Conservation (phyloP, 164 flowering plant genomes). For the Vitis labrusca region DNA sequence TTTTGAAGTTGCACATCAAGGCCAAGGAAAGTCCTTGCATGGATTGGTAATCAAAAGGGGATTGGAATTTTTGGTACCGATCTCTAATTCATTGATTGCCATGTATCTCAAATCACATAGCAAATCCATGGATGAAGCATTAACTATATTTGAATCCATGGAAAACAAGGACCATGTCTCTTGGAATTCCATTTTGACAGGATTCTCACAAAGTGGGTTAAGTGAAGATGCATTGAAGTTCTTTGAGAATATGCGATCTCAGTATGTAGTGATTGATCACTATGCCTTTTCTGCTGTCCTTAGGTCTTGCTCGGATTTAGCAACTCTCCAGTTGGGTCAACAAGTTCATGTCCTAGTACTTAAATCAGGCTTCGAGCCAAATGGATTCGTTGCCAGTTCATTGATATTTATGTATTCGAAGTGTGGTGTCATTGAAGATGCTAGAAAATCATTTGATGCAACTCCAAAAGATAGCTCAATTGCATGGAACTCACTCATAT, state of each 20-base stretch:
- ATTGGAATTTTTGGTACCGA: constrained; percentile 40
- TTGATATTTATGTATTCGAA: constrained; percentile 84
- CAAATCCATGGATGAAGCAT: constrained; percentile 55
- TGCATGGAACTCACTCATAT: constrained; percentile 76
- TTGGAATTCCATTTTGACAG: constrained; percentile 85
- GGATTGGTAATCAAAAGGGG: constrained; percentile 67
- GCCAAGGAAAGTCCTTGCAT: constrained; percentile 64
- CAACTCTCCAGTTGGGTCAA: constrained; percentile 70
- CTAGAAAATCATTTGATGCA: constrained; percentile 57
- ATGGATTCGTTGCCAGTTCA: constrained; percentile 70
- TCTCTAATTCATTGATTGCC: constrained; percentile 66
- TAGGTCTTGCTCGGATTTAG: constrained; percentile 75
- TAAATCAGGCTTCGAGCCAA: constrained; percentile 53
- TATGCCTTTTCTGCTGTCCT: constrained; percentile 73
- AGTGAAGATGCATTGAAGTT: constrained; percentile 66
- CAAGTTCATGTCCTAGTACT: constrained; percentile 65
- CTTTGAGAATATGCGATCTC: constrained; percentile 51
- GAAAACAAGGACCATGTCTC: constrained; percentile 65
- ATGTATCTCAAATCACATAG: constrained; percentile 58
- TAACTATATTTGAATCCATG: constrained; percentile 46
- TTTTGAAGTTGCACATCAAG: constrained; percentile 34
- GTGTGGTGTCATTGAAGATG: constrained; percentile 82
- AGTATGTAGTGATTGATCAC: constrained; percentile 46
- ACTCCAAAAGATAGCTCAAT: constrained; percentile 50
- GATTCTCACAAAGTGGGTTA: constrained; percentile 63